Percentiles rank a stretch among this genome's conserved stretches.
These are phyloP conservation scores for Hirschioporus abietinus DNA, from an alignment of 768 basidiomycete genomes.

Conservation along the genomic window DNA sequence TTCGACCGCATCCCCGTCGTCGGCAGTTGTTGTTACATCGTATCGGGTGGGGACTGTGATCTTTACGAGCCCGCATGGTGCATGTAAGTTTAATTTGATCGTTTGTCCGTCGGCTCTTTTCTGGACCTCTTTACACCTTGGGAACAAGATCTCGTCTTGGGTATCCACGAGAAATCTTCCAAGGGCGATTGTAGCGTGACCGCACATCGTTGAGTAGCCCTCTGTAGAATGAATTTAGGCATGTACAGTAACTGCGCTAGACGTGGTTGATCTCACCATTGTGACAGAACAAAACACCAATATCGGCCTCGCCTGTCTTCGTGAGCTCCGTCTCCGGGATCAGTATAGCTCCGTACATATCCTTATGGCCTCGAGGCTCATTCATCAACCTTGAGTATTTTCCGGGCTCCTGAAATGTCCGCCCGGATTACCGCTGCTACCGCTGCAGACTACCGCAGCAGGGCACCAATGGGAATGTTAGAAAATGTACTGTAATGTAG, in stretches of 20 bases:
- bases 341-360: constrained; percentile 38
- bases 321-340: constrained; percentile 32
- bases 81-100: constrained; percentile 23
- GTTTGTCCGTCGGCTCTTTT: neutral
- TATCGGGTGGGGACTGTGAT: constrained; percentile 24
- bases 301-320: constrained; percentile 28
- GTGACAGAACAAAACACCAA: constrained; percentile 38
- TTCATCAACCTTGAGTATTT: constrained; percentile 26
- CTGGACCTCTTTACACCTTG: constrained; percentile 21
- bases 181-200: constrained; percentile 36
- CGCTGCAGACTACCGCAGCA: too few species aligned
- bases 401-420: too few species aligned
- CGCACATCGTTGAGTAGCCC: constrained; percentile 40
- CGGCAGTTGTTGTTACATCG: neutral
- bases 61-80: constrained; percentile 33
- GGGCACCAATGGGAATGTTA: too few species aligned
- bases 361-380: constrained; percentile 34
- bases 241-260: neutral
- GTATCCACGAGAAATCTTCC: constrained; percentile 36
- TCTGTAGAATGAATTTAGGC: constrained; percentile 19
- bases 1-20: neutral
- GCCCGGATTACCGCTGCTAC: too few species aligned
- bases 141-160: constrained; percentile 27
- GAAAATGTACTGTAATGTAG: neutral
- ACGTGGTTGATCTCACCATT: constrained; percentile 24